Evolutionary conservation across 371 early-diverging fungal species (phyloP), one percentile per base, ranked within the genome.

Genomic region (Zopfochytrium polystomum): DNA sequence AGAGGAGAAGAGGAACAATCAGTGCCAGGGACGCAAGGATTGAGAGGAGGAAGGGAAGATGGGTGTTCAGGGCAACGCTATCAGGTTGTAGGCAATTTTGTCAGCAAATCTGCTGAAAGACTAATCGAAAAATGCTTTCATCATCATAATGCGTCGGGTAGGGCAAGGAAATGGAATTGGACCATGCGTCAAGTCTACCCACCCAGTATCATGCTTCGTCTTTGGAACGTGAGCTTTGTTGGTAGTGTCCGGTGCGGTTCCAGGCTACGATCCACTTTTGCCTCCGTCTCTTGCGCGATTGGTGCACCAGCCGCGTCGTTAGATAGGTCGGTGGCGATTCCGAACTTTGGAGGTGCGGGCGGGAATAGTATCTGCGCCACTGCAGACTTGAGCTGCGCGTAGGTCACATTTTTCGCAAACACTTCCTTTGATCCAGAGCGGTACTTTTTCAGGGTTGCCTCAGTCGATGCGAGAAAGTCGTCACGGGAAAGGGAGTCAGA

Each of bases 51-150:
- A n/a, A n/a, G n/a, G n/a, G n/a, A n/a, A n/a, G n/a, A n/a, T n/a
- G n/a, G n/a, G n/a, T n/a, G n/a, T n/a, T n/a, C n/a, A n/a, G n/a
- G n/a, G n/a, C n/a, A n/a, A 42, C 42, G 42, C n/a, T 11, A 11
- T 42, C 42, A 42, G 42, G 42, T n/a, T 35, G 38, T 9, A 52
- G 38, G 33, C 13, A 7, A 47, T 23, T 54, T 54, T 54, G 34
- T 54, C 55, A 54, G 55, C 55, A n/a, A 54, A 7, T 9, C 11
- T 32, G 55, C 55, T 54, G 55, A 54, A 54, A 54, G 55, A 54
- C 55, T 54, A 54, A 54, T 54, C 55, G 23, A 13, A 54, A 35
- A 54, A 27, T 27, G 20, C 27, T 42, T 29, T 52, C 26, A 30
- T 13, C 31, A 52, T 32, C 13, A 13, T 30, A 15, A 3, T 4